phyloP scores from a whole-genome alignment of 768 basidiomycete genomes.

The Floccularia luteovirens region DNA sequence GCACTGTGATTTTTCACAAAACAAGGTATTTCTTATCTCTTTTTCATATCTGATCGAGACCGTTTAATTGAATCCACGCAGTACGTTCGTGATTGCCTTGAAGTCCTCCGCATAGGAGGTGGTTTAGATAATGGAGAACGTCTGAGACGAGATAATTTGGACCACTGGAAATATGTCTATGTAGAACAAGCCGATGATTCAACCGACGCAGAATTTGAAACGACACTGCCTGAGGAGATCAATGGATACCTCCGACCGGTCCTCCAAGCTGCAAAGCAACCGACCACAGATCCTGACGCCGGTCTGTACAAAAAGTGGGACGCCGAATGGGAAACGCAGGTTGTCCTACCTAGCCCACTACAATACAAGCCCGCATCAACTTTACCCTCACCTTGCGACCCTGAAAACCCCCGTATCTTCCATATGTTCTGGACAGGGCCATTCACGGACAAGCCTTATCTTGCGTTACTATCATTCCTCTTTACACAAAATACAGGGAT shows the following conservation, averaged over 20 bases:
- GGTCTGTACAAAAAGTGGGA: slow-evolving; percentile 53
- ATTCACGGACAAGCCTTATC: slow-evolving; percentile 95
- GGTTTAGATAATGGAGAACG: slow-evolving; percentile 75
- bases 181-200: slow-evolving; percentile 38
- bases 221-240: slow-evolving; percentile 5
- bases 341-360: slow-evolving; percentile 39
- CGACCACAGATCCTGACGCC: slow-evolving; percentile 36
- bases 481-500: slow-evolving; percentile 89
- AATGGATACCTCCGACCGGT: slow-evolving; percentile 10
- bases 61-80: slow-evolving; percentile 16
- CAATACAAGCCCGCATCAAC: slow-evolving; percentile 34
- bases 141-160: slow-evolving; percentile 62
- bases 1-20: slow-evolving; percentile 73
- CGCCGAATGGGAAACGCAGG: slow-evolving; percentile 47
- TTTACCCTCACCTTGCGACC: slow-evolving; percentile 51
- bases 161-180: slow-evolving; percentile 80
- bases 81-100: slow-evolving; percentile 95
- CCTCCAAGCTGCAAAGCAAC: slow-evolving; percentile 10
- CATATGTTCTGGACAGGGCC: slow-evolving; percentile 98
- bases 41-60: not conserved
- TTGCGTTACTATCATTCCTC: slow-evolving; percentile 86
- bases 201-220: slow-evolving; percentile 13
- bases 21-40: slow-evolving; percentile 40
- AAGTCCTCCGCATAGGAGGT: slow-evolving; percentile 80
- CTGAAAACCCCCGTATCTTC: slow-evolving; percentile 75